Evolutionary conservation across 2,329 filamentous ascomycete species (phyloP).

Genomic region (Aureobasidium melanogenum): DNA sequence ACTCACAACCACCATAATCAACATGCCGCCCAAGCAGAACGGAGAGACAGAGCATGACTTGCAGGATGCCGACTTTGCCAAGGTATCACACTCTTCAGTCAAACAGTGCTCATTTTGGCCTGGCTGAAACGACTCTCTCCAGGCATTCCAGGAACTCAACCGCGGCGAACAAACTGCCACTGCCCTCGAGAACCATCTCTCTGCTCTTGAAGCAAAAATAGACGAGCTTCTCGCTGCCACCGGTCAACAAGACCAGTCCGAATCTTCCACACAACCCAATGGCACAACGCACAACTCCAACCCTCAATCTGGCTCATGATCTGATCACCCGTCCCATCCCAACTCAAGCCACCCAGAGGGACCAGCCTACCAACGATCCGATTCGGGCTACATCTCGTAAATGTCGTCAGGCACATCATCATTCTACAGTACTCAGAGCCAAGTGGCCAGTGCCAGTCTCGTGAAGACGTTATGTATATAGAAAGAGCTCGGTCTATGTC

Average conservation of each 20-base stretch:
- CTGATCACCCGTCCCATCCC: neutral
- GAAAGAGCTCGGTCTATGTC: neutral
- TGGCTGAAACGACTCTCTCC: neutral
- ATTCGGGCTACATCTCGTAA: neutral
- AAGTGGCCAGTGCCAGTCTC: neutral
- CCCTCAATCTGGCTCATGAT: neutral
- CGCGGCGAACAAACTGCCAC: constrained; percentile 49
- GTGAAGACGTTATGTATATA: neutral
- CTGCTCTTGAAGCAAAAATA: constrained; percentile 46
- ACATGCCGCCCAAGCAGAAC: constrained; percentile 2
- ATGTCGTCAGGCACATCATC: neutral
- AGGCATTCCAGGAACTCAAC: constrained; percentile 43
- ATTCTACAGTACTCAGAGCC: neutral
- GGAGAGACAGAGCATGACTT: neutral
- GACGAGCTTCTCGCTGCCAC: constrained; percentile 43
- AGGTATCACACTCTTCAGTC: constrained; percentile 2
- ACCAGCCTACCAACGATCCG: neutral
- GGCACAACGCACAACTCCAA: neutral
- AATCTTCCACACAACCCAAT: neutral
- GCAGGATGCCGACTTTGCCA: constrained; percentile 16
- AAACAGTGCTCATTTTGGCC: neutral
- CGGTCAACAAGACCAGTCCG: constrained; percentile 25
- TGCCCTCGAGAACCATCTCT: constrained; percentile 46
- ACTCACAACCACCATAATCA: neutral
- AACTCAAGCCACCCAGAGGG: neutral